Base-by-base conservation (phyloP, 306 rosid species). In the Quercus dentata region DNA sequence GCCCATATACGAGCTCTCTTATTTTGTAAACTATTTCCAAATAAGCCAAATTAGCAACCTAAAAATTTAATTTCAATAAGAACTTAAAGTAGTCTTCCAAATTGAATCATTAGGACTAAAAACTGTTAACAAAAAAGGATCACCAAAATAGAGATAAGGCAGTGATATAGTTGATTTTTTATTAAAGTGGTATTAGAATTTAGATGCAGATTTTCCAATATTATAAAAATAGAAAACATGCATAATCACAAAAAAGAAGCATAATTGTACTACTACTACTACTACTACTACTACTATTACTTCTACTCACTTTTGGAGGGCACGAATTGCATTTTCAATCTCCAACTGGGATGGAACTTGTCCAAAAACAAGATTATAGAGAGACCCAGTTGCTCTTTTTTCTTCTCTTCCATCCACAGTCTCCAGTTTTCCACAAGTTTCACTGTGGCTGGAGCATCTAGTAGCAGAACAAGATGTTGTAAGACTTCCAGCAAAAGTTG, bases 291-390 rank as follows among this genome's bases (percentile, higher is more conserved):
- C 4, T 3, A 31, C 71, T 19, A 4, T 23, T 4, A 46, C 76
- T 21, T 21, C 23, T 70, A 65, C 92, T 88, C 77, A 92, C 97
- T 70, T 58, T 28, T 76, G 83, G 65, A 91, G 90, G 62, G 89
- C 77, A 72, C 83, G n/a, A 5, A 88, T 64, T 2, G 94, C 91
- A 65, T 72, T 80, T 33, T 91, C 78, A 74, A 91, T 89, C 86
- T 92, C 96, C 25, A n/a, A 1, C 64, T 52, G 84, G 59, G 92
- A 86, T 21, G 94, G 96, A 77, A 84, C 89, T 41, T 79, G 54
- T 3, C 84, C 85, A 67, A 92, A 88, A 14, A 82, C 82, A 21
- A 61, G 73, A 62, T 82, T 77, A 73, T 19, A 20, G 64, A 61
- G 58, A 70, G 71, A 30, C 33, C 68, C 83, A 54, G 54, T 71